Conservation (phyloP, 1,284 basidiomycete genomes). For the Trametes pubescens region DNA sequence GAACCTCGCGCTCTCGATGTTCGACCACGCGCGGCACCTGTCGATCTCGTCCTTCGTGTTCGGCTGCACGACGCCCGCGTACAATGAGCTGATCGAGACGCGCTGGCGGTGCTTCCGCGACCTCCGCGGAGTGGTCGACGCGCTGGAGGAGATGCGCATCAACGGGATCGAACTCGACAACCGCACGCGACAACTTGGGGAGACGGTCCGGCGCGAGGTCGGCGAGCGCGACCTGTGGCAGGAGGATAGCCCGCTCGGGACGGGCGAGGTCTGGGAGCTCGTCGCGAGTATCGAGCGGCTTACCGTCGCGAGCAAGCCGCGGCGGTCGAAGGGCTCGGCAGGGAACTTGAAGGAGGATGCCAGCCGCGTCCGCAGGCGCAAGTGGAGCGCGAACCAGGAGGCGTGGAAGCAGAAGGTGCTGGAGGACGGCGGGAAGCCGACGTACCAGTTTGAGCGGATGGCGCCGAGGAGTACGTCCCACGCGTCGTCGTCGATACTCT, state of each 20-base stretch:
- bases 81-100: constrained; percentile 85
- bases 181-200: constrained; percentile 67
- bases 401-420: constrained; percentile 38
- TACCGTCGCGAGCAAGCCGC: constrained; percentile 22
- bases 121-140: constrained; percentile 73
- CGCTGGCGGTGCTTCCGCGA: constrained; percentile 86
- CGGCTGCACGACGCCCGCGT: constrained; percentile 85
- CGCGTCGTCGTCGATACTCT: neutral
- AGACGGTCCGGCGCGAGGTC: constrained; percentile 71
- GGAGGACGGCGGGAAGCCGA: constrained; percentile 25
- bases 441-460: constrained; percentile 7
- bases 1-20: constrained; percentile 84
- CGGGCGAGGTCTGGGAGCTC: constrained; percentile 52
- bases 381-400: constrained; percentile 32
- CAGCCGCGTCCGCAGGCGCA: constrained; percentile 7
- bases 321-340: neutral
- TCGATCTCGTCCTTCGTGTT: constrained; percentile 84
- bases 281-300: constrained; percentile 51
- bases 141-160: constrained; percentile 82
- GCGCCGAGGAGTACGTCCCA: neutral
- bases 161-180: constrained; percentile 77
- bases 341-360: neutral
- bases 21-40: constrained; percentile 76
- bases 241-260: constrained; percentile 54
- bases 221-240: constrained; percentile 59